Evolutionary conservation across 352 stramenopile species (phyloP).

Genomic region (Phytophthora crassamura): DNA sequence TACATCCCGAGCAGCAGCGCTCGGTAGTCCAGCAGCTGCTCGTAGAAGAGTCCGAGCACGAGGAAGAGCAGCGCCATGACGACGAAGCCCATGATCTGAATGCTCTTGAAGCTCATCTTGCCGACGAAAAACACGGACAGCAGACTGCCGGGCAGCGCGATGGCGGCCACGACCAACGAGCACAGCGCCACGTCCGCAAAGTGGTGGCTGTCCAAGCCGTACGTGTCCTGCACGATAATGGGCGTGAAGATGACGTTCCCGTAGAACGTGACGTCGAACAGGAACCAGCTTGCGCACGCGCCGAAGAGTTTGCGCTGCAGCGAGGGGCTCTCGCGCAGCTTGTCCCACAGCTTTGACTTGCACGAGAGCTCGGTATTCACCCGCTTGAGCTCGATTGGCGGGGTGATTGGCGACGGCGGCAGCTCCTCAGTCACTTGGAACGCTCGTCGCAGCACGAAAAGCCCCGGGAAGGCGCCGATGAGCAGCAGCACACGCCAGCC

Average conservation of each 20-base stretch:
- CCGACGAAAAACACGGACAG: constrained; percentile 70
- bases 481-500: constrained; percentile 66
- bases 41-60: constrained; percentile 59
- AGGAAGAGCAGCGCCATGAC: constrained; percentile 78
- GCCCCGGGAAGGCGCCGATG: constrained; percentile 57
- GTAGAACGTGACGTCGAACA: constrained; percentile 94
- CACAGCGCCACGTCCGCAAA: constrained; percentile 65
- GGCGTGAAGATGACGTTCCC: constrained; percentile 91
- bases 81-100: constrained; percentile 85
- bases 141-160: constrained; percentile 79
- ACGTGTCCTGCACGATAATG: constrained; percentile 79
- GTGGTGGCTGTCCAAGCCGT: constrained; percentile 62
- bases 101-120: constrained; percentile 72
- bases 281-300: constrained; percentile 89
- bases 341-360: constrained; percentile 41
- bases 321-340: constrained; percentile 34
- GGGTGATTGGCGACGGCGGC: constrained; percentile 14
- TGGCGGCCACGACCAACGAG: constrained; percentile 71
- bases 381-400: constrained; percentile 22
- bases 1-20: constrained; percentile 70
- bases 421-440: constrained; percentile 55
- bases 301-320: constrained; percentile 75
- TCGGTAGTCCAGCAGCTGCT: constrained; percentile 49
- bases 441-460: constrained; percentile 63
- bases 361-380: constrained; percentile 23